Base-by-base conservation (phyloP, 352 stramenopile genomes). In the Vaucheria bursata region DNA sequence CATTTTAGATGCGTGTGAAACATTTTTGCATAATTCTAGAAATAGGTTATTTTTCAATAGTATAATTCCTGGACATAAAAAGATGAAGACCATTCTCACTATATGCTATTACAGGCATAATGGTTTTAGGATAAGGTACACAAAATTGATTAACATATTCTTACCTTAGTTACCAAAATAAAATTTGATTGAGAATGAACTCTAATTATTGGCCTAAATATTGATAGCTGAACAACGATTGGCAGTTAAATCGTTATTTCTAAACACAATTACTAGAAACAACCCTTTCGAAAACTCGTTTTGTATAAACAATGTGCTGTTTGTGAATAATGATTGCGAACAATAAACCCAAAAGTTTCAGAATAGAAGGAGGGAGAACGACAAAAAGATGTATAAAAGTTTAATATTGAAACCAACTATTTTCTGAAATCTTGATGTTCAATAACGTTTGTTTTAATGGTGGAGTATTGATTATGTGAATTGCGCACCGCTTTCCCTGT, bases 81-180 rank as follows among this genome's bases (percentile, higher is more conserved):
- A 59, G 12, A 59, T 59, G 12, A 25, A 59, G 76, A 12, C 29
- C 33, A 34, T 73, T 76, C 38, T 75, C 32, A 49, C 76, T 72
- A 12, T 29, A 40, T 5, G 68, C 76, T 4, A 59, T n/a, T n/a
- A n/a, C n/a, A n/a, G n/a, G n/a, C n/a, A n/a, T n/a, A n/a, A n/a
- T n/a, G n/a, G n/a, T n/a, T n/a, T n/a, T n/a, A n/a, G n/a, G n/a
- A n/a, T n/a, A n/a, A n/a, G n/a, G n/a, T n/a, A n/a, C n/a, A n/a
- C n/a, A n/a, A n/a, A n/a, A n/a, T n/a, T n/a, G n/a, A n/a, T n/a
- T n/a, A n/a, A n/a, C n/a, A n/a, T n/a, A n/a, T n/a, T n/a, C n/a
- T n/a, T n/a, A n/a, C n/a, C n/a, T n/a, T n/a, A n/a, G n/a, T n/a
- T n/a, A n/a, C n/a, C n/a, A n/a, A n/a, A n/a, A n/a, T n/a, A n/a